Conservation (phyloP, 2,329 filamentous ascomycete species). For the Aspergillus niger region DNA sequence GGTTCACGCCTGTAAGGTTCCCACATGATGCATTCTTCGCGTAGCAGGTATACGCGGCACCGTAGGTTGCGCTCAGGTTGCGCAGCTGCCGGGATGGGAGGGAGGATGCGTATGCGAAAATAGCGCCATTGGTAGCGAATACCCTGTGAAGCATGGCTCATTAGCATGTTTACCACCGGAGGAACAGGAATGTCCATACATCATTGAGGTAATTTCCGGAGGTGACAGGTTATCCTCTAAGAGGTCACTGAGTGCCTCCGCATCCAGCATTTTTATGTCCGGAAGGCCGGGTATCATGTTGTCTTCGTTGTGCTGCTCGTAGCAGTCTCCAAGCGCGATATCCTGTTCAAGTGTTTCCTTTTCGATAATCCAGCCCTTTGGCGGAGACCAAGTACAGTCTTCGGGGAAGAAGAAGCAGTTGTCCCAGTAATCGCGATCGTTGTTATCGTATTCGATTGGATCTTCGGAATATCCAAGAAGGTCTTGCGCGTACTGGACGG, state of each 20-base stretch:
- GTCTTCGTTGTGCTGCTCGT: constrained; percentile 26
- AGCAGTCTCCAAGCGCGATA: constrained; percentile 15
- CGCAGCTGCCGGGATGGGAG: constrained; percentile 44
- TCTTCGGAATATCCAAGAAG: constrained; percentile 43
- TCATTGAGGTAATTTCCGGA: constrained; percentile 47
- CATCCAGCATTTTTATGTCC: constrained; percentile 48
- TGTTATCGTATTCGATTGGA: constrained; percentile 47
- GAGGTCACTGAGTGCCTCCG: constrained; percentile 44
- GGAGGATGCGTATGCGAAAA: constrained; percentile 46
- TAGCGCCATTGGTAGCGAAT: constrained; percentile 47
- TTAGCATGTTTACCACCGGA: constrained; percentile 8
- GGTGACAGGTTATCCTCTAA: constrained; percentile 47
- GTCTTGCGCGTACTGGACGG: constrained; percentile 42
- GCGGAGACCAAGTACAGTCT: constrained; percentile 44
- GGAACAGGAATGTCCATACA: constrained; percentile 29
- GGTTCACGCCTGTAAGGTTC: constrained; percentile 47
- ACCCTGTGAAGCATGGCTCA: constrained; percentile 31
- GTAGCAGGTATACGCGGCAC: constrained; percentile 47
- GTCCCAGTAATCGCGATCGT: constrained; percentile 45
- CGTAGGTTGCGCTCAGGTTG: constrained; percentile 46
- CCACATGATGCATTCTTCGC: constrained; percentile 44
- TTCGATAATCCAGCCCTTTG: constrained; percentile 33
- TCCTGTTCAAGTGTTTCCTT: constrained; percentile 24
- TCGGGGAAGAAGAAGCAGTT: constrained; percentile 49
- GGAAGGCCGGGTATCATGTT: constrained; percentile 45